Conservation (phyloP, 495 filamentous ascomycete genomes). For the Penicillium coprophilum region DNA sequence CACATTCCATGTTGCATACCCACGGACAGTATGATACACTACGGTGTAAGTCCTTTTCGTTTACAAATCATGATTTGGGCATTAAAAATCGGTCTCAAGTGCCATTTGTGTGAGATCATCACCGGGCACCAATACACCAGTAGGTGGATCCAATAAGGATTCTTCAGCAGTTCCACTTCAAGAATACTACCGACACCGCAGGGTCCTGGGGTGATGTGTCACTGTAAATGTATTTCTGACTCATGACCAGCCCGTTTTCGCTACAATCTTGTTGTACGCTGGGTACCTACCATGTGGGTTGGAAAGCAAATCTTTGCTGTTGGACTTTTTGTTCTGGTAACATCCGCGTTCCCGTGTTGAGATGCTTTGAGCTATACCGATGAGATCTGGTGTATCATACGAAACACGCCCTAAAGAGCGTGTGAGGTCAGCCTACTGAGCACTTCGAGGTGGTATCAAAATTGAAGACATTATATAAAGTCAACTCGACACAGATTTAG, state of each 20-base stretch:
- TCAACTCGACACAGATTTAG: constrained; percentile 51
- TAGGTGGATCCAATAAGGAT: constrained; percentile 3
- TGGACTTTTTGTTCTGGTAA: too few species aligned
- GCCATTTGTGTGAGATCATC: background rate
- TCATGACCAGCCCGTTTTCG: constrained; percentile 27
- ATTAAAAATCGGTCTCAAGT: background rate
- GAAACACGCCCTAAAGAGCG: constrained; percentile 43
- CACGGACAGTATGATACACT: background rate
- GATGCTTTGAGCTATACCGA: constrained; percentile 27
- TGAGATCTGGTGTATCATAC: background rate
- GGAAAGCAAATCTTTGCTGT: too few species aligned
- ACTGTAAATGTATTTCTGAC: background rate
- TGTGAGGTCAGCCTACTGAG: constrained; percentile 50
- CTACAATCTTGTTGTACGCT: background rate
- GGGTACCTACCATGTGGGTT: background rate
- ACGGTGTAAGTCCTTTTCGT: background rate
- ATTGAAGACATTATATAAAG: background rate
- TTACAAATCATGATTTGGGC: background rate
- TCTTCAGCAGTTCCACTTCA: background rate
- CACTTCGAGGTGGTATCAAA: constrained; percentile 48
- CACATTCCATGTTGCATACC: background rate
- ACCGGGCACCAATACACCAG: constrained; percentile 1
- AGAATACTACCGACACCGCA: background rate
- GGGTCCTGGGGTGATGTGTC: constrained; percentile 3
- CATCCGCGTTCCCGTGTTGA: constrained; percentile 47